Evolutionary conservation across 2,329 filamentous ascomycete genomes (phyloP), one percentile per base, ranked within the genome.

Genomic region (Neobulgaria alba): DNA sequence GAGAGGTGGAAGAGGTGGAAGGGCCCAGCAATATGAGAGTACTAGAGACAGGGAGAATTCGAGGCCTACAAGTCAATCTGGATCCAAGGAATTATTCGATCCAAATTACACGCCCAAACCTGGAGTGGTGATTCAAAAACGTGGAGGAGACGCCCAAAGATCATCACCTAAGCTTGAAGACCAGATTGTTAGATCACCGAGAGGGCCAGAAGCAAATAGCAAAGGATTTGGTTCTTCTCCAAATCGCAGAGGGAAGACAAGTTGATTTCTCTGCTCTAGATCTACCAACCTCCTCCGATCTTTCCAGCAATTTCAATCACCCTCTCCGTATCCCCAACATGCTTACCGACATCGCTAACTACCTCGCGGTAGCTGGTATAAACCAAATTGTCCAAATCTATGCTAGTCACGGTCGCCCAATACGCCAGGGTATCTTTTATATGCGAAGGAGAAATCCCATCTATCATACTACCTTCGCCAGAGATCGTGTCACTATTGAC

Each of bases 251-350:
- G 72, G 67, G n/a, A 69, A 62, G 53, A 61, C 56, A 40, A 59
- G 62, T 60, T 72, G 66, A 71, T 50, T 53, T 48, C n/a, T 61
- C 52, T 56, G 47, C 52, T 51, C 49, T 57, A 56, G 46, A 61
- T 64, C n/a, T 72, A 96, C 92, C 92, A 98, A 17, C 92, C 92
- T 39, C 92, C 92, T 39, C 89, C 92, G 54, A 89, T 85, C 63
- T 88, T 92, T 41, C 87, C 82, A 34, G 90, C 90, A 57, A 98
- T 71, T 57, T 92, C 87, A 43, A 88, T 83, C 30, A 95, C 89
- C 45, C 81, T 77, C 57, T 93, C 84, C 32, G 85, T 82, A 58
- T 88, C 83, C 45, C 71, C 68, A 62, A 69, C 57, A 60, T 73
- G 67, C 66, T 92, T 94, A 37, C 92, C 92, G 32, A 98, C 87